Conservation (phyloP, 2,329 filamentous ascomycete genomes). For the Fusarium tanahbumbuense region DNA sequence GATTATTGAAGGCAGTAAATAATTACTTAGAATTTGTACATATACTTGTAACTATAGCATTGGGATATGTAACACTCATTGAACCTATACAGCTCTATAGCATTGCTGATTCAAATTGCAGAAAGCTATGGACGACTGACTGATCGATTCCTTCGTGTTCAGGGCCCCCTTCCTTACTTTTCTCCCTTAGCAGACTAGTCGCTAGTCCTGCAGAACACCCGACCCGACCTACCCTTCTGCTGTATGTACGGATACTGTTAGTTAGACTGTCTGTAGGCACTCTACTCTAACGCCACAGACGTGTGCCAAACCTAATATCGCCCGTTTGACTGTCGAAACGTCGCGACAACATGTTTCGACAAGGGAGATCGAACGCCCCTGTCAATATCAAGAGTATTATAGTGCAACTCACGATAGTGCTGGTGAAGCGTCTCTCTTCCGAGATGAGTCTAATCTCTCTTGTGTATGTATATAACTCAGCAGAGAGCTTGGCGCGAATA, state of each 20-base stretch:
- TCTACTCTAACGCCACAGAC: slow-evolving; percentile 35
- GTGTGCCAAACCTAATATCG: slow-evolving; percentile 17
- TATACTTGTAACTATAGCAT: neutral
- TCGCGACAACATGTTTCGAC: slow-evolving; percentile 16
- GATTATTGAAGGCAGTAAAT: neutral
- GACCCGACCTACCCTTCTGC: neutral
- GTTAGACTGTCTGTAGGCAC: neutral
- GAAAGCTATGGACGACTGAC: neutral
- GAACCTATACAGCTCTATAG: neutral
- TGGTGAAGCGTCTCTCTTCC: slow-evolving; percentile 5
- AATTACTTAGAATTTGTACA: neutral
- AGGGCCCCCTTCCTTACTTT: slow-evolving; percentile 13
- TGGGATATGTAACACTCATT: neutral
- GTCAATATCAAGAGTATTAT: slow-evolving; percentile 6
- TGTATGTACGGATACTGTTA: neutral
- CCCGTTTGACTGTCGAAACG: slow-evolving; percentile 11
- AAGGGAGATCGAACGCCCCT: slow-evolving; percentile 18
- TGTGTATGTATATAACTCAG: neutral
- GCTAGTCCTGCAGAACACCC: slow-evolving; percentile 4
- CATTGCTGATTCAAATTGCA: neutral
- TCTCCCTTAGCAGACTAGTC: slow-evolving; percentile 15
- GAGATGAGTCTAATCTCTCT: slow-evolving; percentile 9
- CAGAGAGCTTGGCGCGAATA: slow-evolving; percentile 7
- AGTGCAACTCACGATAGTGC: neutral
- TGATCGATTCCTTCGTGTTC: neutral